Base-by-base conservation (phyloP, 2,329 filamentous ascomycete genomes). In the Zelopaecilomyces penicillatus region DNA sequence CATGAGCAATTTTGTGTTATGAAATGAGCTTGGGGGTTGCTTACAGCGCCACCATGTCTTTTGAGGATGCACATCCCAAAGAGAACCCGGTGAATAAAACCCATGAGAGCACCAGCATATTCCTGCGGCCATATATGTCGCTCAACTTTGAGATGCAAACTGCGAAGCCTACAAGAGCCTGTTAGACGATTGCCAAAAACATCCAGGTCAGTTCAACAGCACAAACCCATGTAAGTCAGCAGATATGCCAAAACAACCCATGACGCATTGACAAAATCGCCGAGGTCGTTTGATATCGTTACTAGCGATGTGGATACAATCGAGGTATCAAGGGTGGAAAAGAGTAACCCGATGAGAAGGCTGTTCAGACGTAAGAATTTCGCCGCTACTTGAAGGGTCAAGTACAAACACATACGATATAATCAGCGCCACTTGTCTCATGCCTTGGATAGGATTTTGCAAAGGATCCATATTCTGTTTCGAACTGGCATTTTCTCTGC, bases 271-370 rank as follows among this genome's bases (percentile, higher is more conserved):
- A 68, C 62, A 50, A 74, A 75, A 50, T 78, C 69, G 6, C 66
- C 53, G 11, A 78, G 61, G 40, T 77, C 71, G 34, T 69, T 62
- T 4, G 75, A 76, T 44, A 80, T 76, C 19, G 71, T 72, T n/a
- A 78, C 66, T 1, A 80, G 64, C 3, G 76, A 76, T 1, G 76
- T 79, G 10, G 75, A 76, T 11, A 78, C 71, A 44, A 80, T 78
- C 0, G 74, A 77, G 1, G 74, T 74, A 48, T 80, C 76, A 34
- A 79, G 64, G 28, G 71, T 76, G 4, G 76, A 76, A 51, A 80
- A 75, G 11, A 80, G 65, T 3, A 80, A 65, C 3, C 76, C 75
- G 3, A 70, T 50, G 7, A 78, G 66, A 41, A 76, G 64, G 37
- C 73, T 76, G 36, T 8, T 31, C 9, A n/a, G 6, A 8, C 6